Base-by-base conservation (phyloP, 441 rosid genomes). In the Syzygium malaccense region DNA sequence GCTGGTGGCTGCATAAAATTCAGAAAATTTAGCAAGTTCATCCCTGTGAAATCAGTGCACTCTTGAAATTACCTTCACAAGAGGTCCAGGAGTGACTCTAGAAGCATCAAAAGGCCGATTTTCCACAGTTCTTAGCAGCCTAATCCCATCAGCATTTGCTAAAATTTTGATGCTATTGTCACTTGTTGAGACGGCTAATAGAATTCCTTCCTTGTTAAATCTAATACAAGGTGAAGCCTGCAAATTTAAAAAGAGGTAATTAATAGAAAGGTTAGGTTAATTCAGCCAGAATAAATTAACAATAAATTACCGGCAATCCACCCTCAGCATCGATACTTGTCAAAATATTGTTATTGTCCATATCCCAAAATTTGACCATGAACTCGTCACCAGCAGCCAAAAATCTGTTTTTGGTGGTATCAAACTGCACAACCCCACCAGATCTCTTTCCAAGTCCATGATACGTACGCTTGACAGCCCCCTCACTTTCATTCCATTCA, bases 401-500 rank as follows among this genome's bases (percentile, higher is more conserved):
- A 87, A 94, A 94, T 87, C 95, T 91, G 88, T 94, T 96, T 92
- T 95, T 95, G 55, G 97, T 95, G 48, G 96, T 95, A 89, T 96
- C 97, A 89, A 96, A 96, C 91, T 96, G 96, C 89, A 96, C 96
- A 89, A 95, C 89, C 79, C 94, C 96, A 4, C 55, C 92, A 66
- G 97, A 90, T 85, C 93, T 92, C 93, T 96, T 96, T 71, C 94
- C 96, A 88, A 96, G 96, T 86, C 98, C 98, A 87, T 48, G 89
- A 92, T 95, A 96, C 10, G 89, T 80, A 23, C 94, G 93, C 91
- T 93, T 96, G 55, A 96, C 95, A 86, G 95, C 92, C 89, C 97
- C 97, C 94, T 95, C 97, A 90, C 97, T 96, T 93, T 96, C 97
- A 93, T 96, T 95, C 98, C 98, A 96, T 86, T 96, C 98, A 93